These are phyloP conservation scores for Colletotrichum sp. DNA, from an alignment of 2,329 filamentous ascomycete species.

Conservation along the genomic window DNA sequence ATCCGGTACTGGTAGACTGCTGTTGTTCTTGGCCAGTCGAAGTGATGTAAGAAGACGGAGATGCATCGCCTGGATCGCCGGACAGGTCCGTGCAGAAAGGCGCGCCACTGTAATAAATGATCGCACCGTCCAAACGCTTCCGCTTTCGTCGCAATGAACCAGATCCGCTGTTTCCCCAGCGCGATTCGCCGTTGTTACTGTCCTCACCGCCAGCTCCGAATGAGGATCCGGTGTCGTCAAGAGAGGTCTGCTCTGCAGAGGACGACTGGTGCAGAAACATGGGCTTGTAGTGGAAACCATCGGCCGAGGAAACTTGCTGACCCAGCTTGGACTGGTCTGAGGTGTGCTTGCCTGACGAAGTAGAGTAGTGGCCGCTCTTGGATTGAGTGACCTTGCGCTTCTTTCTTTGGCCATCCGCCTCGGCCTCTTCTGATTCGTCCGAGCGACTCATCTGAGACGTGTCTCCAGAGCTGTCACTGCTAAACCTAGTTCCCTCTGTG, in stretches of 20 bases:
- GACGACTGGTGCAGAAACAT: slow-evolving; percentile 60
- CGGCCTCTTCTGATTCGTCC: slow-evolving; percentile 52
- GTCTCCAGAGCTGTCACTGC: slow-evolving; percentile 65
- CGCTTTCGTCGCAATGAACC: slow-evolving; percentile 54
- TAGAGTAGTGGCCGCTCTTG: slow-evolving; percentile 29
- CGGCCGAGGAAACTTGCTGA: slow-evolving; percentile 41
- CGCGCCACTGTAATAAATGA: slow-evolving; percentile 84
- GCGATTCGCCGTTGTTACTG: slow-evolving; percentile 53
- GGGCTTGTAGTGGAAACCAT: slow-evolving; percentile 68
- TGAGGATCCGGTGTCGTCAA: slow-evolving; percentile 56
- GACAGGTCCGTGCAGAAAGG: slow-evolving; percentile 83
- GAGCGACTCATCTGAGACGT: slow-evolving; percentile 53
- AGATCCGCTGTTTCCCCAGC: slow-evolving; percentile 52
- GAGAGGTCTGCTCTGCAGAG: slow-evolving; percentile 50
- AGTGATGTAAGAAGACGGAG: slow-evolving; percentile 53
- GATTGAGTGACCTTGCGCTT: slow-evolving; percentile 45
- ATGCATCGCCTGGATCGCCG: slow-evolving; percentile 62
- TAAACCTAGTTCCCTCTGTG: slow-evolving; percentile 66
- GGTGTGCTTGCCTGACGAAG: slow-evolving; percentile 37
- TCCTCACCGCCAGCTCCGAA: slow-evolving; percentile 48
- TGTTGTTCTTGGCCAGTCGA: slow-evolving; percentile 46
- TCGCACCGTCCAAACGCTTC: slow-evolving; percentile 70
- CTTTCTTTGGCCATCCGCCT: slow-evolving; percentile 49
- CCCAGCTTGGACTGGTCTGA: slow-evolving; percentile 41
- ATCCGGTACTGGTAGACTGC: slow-evolving; percentile 26